These are phyloP conservation scores for Irpex sp. DNA, from an alignment of 1,284 basidiomycete genomes.

Conservation along the genomic window DNA sequence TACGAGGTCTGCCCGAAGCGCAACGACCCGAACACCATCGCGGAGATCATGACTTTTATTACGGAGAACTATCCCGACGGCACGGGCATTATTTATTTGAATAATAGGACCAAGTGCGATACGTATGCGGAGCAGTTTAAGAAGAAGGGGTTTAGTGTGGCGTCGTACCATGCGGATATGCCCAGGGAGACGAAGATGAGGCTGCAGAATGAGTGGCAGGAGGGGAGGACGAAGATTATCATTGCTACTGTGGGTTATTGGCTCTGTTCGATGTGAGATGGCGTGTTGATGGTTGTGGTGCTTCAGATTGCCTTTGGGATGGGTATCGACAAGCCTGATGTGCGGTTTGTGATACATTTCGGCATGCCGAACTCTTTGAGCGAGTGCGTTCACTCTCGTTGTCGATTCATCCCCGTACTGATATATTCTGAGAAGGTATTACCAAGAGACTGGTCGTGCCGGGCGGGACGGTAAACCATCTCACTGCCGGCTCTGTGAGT, in stretches of 20 bases:
- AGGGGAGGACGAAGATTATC: slow-evolving; percentile 74
- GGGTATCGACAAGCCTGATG: slow-evolving; percentile 93
- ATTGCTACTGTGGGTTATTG: slow-evolving; percentile 74
- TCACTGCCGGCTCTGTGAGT: slow-evolving; percentile 57
- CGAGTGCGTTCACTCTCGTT: slow-evolving; percentile 35
- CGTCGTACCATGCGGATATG: slow-evolving; percentile 89
- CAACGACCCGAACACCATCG: slow-evolving; percentile 36
- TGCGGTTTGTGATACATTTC: slow-evolving; percentile 79
- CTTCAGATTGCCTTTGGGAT: slow-evolving; percentile 82
- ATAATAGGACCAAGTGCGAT: slow-evolving; percentile 74
- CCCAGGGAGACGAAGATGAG: slow-evolving; percentile 57
- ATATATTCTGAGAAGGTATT: too few relatives aligned
- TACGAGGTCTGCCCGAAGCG: slow-evolving; percentile 77
- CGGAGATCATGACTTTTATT: slow-evolving; percentile 77
- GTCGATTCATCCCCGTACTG: slow-evolving; percentile 5
- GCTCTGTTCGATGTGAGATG: slow-evolving; percentile 3
- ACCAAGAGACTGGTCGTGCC: slow-evolving; percentile 85
- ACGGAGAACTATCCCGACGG: slow-evolving; percentile 50
- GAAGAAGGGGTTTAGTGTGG: slow-evolving; percentile 58
- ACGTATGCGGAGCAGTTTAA: slow-evolving; percentile 69
- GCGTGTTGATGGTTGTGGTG: slow-evolving; percentile 1
- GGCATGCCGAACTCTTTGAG: slow-evolving; percentile 69
- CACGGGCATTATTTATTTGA: slow-evolving; percentile 89
- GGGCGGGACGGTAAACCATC: slow-evolving; percentile 73
- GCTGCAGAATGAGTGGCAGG: slow-evolving; percentile 76